phyloP scores from a whole-genome alignment of 768 basidiomycete genomes.

The Lactifluus rugatus region DNA sequence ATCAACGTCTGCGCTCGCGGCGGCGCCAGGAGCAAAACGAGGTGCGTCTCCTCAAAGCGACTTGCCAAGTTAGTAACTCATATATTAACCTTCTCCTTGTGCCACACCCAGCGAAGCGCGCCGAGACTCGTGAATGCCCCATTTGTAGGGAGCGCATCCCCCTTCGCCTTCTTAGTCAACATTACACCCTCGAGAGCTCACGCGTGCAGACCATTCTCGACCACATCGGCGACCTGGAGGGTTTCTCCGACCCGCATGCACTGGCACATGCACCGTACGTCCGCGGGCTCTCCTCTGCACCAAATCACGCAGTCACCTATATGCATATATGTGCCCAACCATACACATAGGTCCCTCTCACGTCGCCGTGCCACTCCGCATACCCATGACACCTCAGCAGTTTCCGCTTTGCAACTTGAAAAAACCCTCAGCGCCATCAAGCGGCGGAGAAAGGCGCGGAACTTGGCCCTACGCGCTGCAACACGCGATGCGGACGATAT shows the following conservation, averaged over 20 bases:
- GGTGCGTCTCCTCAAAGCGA: constrained; percentile 5
- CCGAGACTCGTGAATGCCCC: constrained; percentile 67
- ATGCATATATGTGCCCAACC: constrained; percentile 23
- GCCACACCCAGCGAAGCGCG: constrained; percentile 46
- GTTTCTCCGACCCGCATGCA: constrained; percentile 35
- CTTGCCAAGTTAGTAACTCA: too few relatives aligned
- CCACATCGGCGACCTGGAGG: constrained; percentile 52
- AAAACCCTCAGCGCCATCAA: constrained; percentile 56
- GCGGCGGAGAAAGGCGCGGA: constrained; percentile 58
- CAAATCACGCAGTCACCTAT: not conserved
- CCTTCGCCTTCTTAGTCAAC: constrained; percentile 55
- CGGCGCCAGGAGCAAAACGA: not conserved
- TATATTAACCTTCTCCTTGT: too few relatives aligned
- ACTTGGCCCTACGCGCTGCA: constrained; percentile 57
- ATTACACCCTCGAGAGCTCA: constrained; percentile 55
- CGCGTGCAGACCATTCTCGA: constrained; percentile 60
- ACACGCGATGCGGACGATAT: constrained; percentile 45
- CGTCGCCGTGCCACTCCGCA: constrained; percentile 38
- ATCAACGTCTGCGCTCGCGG: not conserved
- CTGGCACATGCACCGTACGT: constrained; percentile 45
- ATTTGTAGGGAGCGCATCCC: constrained; percentile 67
- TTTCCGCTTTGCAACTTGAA: constrained; percentile 27
- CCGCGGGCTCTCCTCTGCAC: not conserved
- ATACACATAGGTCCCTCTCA: constrained; percentile 25
- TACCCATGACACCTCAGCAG: constrained; percentile 20